Base-by-base conservation (phyloP, 2,329 filamentous ascomycete genomes). In the Penicillium sp. region DNA sequence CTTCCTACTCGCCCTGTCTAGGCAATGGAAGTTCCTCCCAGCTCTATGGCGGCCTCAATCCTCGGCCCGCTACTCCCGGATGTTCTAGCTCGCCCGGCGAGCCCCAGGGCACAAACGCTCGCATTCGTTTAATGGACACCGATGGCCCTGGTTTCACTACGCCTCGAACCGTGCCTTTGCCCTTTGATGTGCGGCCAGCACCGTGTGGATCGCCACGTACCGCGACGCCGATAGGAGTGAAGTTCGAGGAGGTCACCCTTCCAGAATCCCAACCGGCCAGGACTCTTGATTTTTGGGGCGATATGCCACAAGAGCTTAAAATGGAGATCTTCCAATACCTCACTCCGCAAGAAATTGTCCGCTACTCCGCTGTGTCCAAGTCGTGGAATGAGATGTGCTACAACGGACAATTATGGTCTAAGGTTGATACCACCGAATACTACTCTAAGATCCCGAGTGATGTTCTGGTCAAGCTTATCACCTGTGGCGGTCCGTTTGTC, bases 351-450 rank as follows among this genome's bases (percentile, higher is more conserved):
- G 88, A 97, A 70, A 83, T 97, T 34, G 86, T 97, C 11, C 84
- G 87, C 57, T 84, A 84, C 55, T 96, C 93, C 0, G 79, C 85
- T 19, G 89, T 94, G 21, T 93, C 87, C 70, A 91, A 87, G 72
- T 76, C 82, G 6, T 97, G 94, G 80, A 81, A 96, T 72, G 81
- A 83, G 47, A 86, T 90, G 75, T 97, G 93, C 76, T 96, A 93
- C 67, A 93, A 99, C 72, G 94, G 94, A 2, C 94, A 99, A 76
- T 78, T 97, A 16, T 99, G 94, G 94, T 87, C 86, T 4, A 85
- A 83, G 41, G 82, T 97, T 48, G 92, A 97, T 72, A 86, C 90
- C 2, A 88, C 91, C 8, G 87, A 90, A 49, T 97, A 93, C 74
- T 97, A 97, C 71, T 84, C 84, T 62, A 85, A 92, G 51, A 97